Percentiles rank a stretch among this genome's conserved stretches.
phyloP scores from a whole-genome alignment of 257 asterid species.

The Solanum bulbocastanum region DNA sequence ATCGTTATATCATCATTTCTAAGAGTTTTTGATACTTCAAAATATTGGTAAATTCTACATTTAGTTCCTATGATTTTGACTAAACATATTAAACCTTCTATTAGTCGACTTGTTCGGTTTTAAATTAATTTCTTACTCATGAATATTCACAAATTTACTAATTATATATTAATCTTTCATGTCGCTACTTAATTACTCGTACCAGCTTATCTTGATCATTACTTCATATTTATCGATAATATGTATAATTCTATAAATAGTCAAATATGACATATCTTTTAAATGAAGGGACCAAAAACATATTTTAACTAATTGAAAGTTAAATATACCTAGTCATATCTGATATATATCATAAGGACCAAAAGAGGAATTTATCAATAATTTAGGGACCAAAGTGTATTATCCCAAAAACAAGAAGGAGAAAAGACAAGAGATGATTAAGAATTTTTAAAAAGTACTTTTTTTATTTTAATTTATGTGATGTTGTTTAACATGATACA shows the following conservation, averaged over 20 bases:
- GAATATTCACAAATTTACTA: not conserved
- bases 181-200: not conserved
- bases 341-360: not conserved
- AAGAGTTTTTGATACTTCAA: not conserved
- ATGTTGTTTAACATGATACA: too few relatives aligned
- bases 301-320: not conserved
- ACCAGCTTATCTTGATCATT: not conserved
- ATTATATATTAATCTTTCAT: not conserved
- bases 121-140: not conserved
- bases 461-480: not conserved
- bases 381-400: not conserved
- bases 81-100: not conserved
- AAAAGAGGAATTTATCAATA: not conserved
- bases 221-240: not conserved
- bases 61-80: not conserved
- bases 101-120: not conserved
- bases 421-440: not conserved
- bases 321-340: not conserved
- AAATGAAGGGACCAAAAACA: not conserved
- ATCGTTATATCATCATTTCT: not conserved
- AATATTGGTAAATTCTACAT: not conserved
- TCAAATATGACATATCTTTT: not conserved
- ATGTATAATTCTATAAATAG: not conserved
- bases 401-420: not conserved
- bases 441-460: not conserved